Base-by-base conservation (phyloP, 257 asterid species). In the Nicotiana benthamiana region DNA sequence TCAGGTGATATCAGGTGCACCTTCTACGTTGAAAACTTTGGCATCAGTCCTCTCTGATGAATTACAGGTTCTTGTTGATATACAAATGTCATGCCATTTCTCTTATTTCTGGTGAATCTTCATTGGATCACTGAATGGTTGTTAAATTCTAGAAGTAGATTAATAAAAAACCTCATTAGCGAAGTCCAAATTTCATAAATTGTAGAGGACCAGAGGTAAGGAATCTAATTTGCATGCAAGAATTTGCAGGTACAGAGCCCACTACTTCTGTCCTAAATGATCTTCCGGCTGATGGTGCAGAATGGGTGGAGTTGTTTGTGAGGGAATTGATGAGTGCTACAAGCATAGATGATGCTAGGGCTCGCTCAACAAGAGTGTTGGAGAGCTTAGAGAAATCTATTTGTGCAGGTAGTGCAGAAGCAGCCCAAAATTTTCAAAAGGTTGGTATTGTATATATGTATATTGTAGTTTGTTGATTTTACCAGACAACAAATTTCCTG, bases 291-390 rank as follows among this genome's bases (percentile, higher is more conserved):
- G 89, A 88, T 83, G 98, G 98, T 80, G 89, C 90, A 0, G 92
- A 88, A 67, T 93, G 98, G 98, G 96, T 93, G 70, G 94, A 94
- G 82, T 82, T 91, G 63, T 61, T 95, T 77, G 94, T 95, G 78
- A 85, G 67, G 65, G 97, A 95, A 89, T 89, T 95, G 97, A 83
- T 77, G 81, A 84, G 68, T 77, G 93, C 98, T 82, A 85, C 89
- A 36, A 95, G 89, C 87, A 79, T 93, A 18, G 94, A 92, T 80
- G 97, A 95, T 79, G 98, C 97, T 70, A 91, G 85, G 84, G 72
- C 83, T 56, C 91, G 97, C 17, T 94, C 92, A 2, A 75, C 93
- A 0, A 83, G 82, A 24, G 87, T 93, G 67, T 82, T 95, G 79
- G 94, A 90, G 90, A 85, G 82, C 75, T 83, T 94, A 86, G 97